Conservation (phyloP, 2,329 filamentous ascomycete genomes). For the Huntiella bhutanensis region DNA sequence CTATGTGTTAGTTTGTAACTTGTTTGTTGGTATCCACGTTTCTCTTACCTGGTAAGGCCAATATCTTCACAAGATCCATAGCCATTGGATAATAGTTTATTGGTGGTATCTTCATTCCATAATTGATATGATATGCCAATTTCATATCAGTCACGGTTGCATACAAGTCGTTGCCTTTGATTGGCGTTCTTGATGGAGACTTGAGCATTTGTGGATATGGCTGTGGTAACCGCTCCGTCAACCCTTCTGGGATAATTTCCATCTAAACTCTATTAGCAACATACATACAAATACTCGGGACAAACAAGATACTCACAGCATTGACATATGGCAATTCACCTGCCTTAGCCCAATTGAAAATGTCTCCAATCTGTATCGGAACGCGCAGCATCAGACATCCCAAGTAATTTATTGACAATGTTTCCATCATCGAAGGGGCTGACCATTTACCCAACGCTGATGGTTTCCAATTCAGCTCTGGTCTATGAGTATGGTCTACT, state of each 20-base stretch:
- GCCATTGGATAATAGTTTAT: constrained; percentile 52
- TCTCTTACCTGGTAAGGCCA: constrained; percentile 52
- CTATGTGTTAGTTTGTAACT: background rate
- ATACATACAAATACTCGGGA: background rate
- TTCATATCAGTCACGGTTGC: constrained; percentile 40
- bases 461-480: constrained; percentile 24
- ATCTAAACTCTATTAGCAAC: constrained; percentile 24
- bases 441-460: constrained; percentile 29
- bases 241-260: constrained; percentile 44
- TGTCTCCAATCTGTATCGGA: constrained; percentile 55
- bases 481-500: constrained; percentile 15
- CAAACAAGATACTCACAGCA: constrained; percentile 30
- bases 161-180: constrained; percentile 43
- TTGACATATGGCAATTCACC: constrained; percentile 55
- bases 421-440: constrained; percentile 53
- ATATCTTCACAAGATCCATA: constrained; percentile 47
- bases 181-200: constrained; percentile 21
- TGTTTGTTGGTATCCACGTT: background rate
- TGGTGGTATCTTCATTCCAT: constrained; percentile 51
- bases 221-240: constrained; percentile 37
- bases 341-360: constrained; percentile 47
- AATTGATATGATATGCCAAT: constrained; percentile 45
- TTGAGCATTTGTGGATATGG: constrained; percentile 42
- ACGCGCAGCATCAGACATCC: constrained; percentile 56
- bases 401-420: constrained; percentile 62